Evolutionary conservation across 331 rosid genomes (phyloP).

Genomic region (Malus hybrid): DNA sequence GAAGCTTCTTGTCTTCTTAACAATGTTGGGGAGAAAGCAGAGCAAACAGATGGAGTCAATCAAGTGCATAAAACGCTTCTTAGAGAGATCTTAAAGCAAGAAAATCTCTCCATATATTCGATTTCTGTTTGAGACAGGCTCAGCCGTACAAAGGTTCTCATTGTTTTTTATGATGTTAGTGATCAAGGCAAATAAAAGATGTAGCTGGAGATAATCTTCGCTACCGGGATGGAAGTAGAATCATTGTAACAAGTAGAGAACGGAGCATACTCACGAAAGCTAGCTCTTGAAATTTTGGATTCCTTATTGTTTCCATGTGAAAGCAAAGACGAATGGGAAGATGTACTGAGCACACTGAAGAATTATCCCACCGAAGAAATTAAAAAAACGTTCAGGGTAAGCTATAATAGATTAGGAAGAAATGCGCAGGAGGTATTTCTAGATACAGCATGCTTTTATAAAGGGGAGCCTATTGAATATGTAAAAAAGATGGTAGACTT

Average conservation of each 20-base stretch:
- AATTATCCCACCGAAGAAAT: too few relatives aligned
- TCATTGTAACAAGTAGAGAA: slow-evolving; percentile 5
- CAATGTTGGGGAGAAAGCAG: neutral
- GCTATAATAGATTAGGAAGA: neutral
- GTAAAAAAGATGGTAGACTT: neutral
- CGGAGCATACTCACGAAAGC: neutral
- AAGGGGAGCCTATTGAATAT: accelerated
- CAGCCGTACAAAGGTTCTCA: neutral
- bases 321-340: neutral
- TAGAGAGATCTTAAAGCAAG: neutral
- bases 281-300: slow-evolving; percentile 7
- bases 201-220: neutral
- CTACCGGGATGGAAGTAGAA: neutral
- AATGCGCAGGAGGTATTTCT: neutral
- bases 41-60: neutral
- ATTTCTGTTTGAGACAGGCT: neutral
- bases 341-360: neutral
- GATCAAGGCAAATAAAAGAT: neutral
- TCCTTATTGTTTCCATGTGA: neutral
- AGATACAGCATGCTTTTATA: neutral
- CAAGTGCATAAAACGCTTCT: neutral
- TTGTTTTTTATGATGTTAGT: neutral
- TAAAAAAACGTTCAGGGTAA: neutral
- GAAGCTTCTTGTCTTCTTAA: neutral
- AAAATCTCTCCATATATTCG: neutral